Percentiles rank a stretch among this genome's conserved stretches.
Evolutionary conservation across 2,329 filamentous ascomycete genomes (phyloP).

Genomic region (Exophiala viscosa): DNA sequence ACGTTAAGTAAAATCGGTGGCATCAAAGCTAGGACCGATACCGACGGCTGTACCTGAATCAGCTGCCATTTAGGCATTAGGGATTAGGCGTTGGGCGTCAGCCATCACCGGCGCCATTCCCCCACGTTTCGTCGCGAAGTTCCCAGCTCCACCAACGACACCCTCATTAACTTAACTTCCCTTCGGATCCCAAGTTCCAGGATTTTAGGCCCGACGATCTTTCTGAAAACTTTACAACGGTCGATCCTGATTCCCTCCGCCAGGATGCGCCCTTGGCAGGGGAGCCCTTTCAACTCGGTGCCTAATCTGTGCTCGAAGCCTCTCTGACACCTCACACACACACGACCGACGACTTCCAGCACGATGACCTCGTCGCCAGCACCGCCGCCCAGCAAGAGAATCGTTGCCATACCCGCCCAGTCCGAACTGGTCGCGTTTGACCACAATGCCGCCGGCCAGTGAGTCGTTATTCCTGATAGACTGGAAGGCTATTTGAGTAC

Average conservation of each 20-base stretch:
- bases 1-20: too few relatives aligned
- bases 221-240: background rate
- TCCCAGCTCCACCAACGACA: too few relatives aligned
- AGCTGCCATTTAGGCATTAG: too few relatives aligned
- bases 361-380: background rate
- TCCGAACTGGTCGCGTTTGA: slow-evolving; percentile 41
- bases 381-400: slow-evolving; percentile 5
- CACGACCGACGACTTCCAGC: background rate
- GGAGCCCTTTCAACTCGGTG: background rate
- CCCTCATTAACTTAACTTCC: too few relatives aligned
- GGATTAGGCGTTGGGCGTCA: too few relatives aligned
- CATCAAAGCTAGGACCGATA: too few relatives aligned
- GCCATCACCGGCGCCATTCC: too few relatives aligned
- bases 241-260: background rate
- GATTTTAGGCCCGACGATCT: background rate
- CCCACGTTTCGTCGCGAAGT: too few relatives aligned
- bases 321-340: background rate
- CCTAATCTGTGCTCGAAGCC: background rate
- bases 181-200: background rate
- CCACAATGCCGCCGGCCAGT: slow-evolving; percentile 49
- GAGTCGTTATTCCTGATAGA: slow-evolving; percentile 30
- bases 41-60: too few relatives aligned
- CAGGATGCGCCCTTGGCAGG: slow-evolving; percentile 1
- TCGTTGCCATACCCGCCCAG: slow-evolving; percentile 10
- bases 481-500: slow-evolving; percentile 12